Conservation (phyloP, 1,284 basidiomycete species). For the Sporisorium graminicola region DNA sequence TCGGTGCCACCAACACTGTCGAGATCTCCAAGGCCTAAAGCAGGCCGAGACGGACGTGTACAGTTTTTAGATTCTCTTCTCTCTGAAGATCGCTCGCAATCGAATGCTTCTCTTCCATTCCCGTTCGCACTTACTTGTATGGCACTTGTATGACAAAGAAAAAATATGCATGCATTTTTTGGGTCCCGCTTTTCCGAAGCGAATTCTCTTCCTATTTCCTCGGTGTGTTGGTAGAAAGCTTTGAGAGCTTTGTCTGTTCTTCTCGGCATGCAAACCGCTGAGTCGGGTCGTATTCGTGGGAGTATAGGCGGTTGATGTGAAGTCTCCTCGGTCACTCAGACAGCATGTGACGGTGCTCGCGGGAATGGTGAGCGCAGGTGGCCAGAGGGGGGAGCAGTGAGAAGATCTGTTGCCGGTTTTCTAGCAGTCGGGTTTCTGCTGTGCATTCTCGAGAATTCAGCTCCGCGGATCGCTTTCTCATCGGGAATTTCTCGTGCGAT, state of each 20-base stretch:
- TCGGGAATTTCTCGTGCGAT: slow-evolving; percentile 3
- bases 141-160: not conserved
- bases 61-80: slow-evolving; percentile 1
- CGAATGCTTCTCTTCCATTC: not conserved
- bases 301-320: no score
- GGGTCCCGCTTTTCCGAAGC: not conserved
- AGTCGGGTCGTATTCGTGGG: no score
- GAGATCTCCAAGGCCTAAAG: slow-evolving; percentile 63
- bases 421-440: no score
- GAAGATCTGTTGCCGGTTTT: not conserved
- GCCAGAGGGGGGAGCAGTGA: not conserved
- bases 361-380: no score
- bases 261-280: no score
- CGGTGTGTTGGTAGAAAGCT: not conserved
- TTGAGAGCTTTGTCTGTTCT: not conserved
- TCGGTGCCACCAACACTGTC: slow-evolving; percentile 72
- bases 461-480: not conserved
- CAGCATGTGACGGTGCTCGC: no score
- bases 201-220: not conserved
- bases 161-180: not conserved
- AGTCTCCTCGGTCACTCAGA: no score
- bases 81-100: not conserved
- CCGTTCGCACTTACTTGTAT: no score
- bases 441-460: not conserved
- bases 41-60: not conserved